These are phyloP conservation scores for Verbascum thapsus DNA, from an alignment of 257 asterid genomes.

Conservation along the genomic window DNA sequence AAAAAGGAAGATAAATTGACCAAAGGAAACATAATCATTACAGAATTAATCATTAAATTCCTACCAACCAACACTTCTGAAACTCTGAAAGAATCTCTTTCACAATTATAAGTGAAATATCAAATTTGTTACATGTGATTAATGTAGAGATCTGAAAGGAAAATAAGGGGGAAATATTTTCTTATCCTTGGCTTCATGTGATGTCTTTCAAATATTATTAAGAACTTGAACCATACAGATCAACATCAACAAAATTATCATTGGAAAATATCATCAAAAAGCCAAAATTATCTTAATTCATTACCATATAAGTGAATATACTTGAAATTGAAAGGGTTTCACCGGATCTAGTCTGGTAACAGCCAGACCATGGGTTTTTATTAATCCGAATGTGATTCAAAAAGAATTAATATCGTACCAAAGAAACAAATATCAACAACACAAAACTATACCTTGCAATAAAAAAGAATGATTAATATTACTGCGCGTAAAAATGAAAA, in stretches of 20 bases:
- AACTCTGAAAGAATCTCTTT: conserved; percentile 11
- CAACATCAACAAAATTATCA: neutral
- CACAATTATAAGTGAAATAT: neutral
- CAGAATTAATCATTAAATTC: conserved; percentile 23
- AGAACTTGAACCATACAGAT: neutral
- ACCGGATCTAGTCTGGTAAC: conserved; percentile 26
- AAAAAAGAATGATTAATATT: too few species aligned
- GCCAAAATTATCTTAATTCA: neutral
- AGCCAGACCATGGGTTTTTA: neutral
- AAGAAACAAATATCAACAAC: conserved; percentile 3
- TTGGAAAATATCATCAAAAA: neutral
- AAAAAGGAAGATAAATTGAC: neutral
- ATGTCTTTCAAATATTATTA: too few species aligned
- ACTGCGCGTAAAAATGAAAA: too few species aligned
- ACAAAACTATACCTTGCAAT: conserved; percentile 26
- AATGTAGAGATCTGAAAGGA: conserved; percentile 20
- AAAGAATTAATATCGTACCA: neutral
- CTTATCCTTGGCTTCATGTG: conserved; percentile 32
- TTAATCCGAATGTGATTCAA: neutral
- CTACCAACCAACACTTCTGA: conserved; percentile 31
- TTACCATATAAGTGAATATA: neutral
- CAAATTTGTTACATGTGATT: neutral
- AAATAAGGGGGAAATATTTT: neutral
- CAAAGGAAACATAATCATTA: neutral
- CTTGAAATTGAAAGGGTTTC: neutral